Percentiles rank a stretch among this genome's conserved stretches.
These are phyloP conservation scores for Barbatosphaeria neglecta DNA, from an alignment of 495 filamentous ascomycete genomes.

Conservation along the genomic window DNA sequence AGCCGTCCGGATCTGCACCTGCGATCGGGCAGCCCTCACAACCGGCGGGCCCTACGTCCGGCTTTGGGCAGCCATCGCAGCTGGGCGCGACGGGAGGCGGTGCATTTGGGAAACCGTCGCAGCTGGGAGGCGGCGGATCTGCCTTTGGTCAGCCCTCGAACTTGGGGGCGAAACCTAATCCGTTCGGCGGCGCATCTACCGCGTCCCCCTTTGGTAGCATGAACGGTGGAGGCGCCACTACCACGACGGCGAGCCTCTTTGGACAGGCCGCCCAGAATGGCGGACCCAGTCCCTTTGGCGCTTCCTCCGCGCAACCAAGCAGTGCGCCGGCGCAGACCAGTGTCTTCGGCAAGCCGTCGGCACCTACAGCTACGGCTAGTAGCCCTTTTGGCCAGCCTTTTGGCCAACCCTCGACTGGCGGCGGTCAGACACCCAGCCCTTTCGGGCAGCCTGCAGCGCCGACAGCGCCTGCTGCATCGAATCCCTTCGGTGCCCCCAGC, in stretches of 20 bases:
- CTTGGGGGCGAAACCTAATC: conserved; percentile 18
- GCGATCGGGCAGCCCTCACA: conserved; percentile 31
- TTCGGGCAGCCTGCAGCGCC: conserved; percentile 9
- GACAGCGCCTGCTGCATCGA: conserved; percentile 13
- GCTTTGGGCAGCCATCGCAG: conserved; percentile 20
- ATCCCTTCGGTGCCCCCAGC: conserved; percentile 17
- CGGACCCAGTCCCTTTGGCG: conserved; percentile 6
- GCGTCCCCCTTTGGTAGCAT: not conserved
- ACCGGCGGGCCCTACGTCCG: conserved; percentile 17
- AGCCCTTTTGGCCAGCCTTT: conserved; percentile 7
- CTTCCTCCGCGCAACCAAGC: not conserved
- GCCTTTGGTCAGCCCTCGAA: conserved; percentile 16
- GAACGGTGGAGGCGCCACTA: not conserved
- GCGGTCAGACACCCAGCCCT: conserved; percentile 4
- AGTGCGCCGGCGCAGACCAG: not conserved
- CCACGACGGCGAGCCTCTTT: conserved; percentile 2
- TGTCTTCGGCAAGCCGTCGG: not conserved
- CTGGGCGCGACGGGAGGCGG: conserved; percentile 9
- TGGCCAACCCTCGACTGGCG: conserved; percentile 3
- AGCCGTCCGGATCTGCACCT: conserved; percentile 8
- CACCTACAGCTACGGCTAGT: not conserved
- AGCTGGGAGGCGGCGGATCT: conserved; percentile 4
- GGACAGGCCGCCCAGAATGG: conserved; percentile 7
- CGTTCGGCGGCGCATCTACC: conserved; percentile 5
- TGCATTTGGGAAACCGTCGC: conserved; percentile 24